phyloP scores from a whole-genome alignment of 2,329 filamentous ascomycete genomes.

The Apiospora phragmitis region DNA sequence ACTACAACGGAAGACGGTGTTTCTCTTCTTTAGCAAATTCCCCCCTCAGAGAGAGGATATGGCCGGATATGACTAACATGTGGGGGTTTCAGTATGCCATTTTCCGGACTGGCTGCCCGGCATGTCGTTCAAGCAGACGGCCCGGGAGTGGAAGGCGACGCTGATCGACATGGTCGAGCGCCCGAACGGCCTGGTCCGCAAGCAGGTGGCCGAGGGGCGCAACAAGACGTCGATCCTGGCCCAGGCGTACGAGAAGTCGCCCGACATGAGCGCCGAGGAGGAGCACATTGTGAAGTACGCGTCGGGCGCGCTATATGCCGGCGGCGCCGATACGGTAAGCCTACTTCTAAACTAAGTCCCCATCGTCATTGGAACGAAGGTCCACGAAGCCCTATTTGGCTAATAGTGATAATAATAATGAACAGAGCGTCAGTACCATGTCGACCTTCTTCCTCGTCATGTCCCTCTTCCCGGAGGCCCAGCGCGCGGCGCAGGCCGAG shows the following conservation, averaged over 20 bases:
- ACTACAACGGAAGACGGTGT: not conserved
- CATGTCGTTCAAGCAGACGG: conserved; percentile 24
- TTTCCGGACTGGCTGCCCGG: conserved; percentile 32
- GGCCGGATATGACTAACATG: not conserved
- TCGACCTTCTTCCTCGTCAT: conserved; percentile 48
- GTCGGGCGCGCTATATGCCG: conserved; percentile 22
- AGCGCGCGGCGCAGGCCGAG: conserved; percentile 40
- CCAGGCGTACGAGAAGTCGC: conserved; percentile 13
- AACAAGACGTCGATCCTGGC: conserved; percentile 19
- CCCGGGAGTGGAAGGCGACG: conserved; percentile 15
- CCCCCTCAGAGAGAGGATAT: too few relatives aligned
- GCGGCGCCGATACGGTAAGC: conserved; percentile 26
- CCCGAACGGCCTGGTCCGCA: conserved; percentile 24
- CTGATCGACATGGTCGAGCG: conserved; percentile 17
- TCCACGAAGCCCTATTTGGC: too few relatives aligned
- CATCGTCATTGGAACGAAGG: too few relatives aligned
- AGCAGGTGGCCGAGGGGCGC: conserved; percentile 20
- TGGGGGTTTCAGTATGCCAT: conserved; percentile 18
- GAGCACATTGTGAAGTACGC: conserved; percentile 20
- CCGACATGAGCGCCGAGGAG: conserved; percentile 15
- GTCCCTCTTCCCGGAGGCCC: conserved; percentile 45
- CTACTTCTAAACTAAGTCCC: too few relatives aligned
- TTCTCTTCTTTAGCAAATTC: too few relatives aligned
- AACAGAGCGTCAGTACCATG: conserved; percentile 42
- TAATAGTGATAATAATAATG: not conserved